phyloP scores from a whole-genome alignment of 225 moss, liverwort and hornwort genomes.

The Marchantia paleacea region DNA sequence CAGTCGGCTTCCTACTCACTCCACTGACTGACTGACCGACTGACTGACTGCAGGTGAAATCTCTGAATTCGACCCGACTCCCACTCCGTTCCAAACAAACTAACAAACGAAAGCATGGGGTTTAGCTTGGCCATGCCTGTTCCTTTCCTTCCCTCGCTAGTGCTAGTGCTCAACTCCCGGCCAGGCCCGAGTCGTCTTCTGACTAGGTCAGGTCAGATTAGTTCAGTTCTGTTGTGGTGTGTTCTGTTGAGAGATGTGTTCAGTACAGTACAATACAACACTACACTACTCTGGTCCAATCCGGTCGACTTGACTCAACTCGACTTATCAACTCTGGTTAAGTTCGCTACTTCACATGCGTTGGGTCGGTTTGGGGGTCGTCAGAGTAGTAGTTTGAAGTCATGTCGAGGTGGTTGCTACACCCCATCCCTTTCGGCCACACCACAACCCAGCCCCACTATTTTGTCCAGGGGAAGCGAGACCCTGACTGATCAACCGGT shows the following conservation, averaged over 20 bases:
- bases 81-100: not conserved
- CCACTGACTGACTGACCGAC: not conserved
- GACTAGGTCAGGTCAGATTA: not conserved
- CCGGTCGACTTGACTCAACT: not conserved
- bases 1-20: not conserved
- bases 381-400: not conserved
- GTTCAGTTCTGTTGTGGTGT: not conserved
- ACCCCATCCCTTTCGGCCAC: not conserved
- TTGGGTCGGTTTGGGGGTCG: not conserved
- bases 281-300: not conserved
- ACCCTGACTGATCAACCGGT: not conserved
- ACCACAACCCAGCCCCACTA: not conserved
- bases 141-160: not conserved
- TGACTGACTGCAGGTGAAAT: not conserved
- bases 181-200: not conserved
- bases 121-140: not conserved
- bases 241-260: not conserved
- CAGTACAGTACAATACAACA: not conserved
- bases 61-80: not conserved
- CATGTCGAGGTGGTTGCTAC: not conserved
- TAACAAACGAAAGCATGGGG: not conserved
- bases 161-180: not conserved
- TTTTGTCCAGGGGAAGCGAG: not conserved
- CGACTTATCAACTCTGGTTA: too few relatives aligned
- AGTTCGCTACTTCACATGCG: not conserved